Evolutionary conservation across 176 grass and related monocot species (phyloP), one percentile per base, ranked within the genome.

Genomic region (Alloteropsis semialata): DNA sequence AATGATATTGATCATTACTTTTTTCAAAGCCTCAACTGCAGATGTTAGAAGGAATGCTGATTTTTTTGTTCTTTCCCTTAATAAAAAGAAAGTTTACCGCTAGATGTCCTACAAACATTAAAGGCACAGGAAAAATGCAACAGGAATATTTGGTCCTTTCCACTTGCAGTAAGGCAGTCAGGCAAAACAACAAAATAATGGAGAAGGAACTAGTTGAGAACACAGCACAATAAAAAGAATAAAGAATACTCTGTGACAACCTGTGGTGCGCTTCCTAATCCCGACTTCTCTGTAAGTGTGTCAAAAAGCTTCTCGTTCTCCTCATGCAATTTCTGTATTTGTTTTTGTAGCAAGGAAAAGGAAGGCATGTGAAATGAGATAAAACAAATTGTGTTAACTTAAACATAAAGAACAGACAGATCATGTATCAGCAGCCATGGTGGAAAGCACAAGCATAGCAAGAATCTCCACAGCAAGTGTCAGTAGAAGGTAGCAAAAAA

Each of bases 221-320:
- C 28, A 75, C 14, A 87, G 21, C 9, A 33, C 64, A 72, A 65
- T 15, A 70, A 76, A 29, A 65, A 65, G 32, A 72, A 65, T 72
- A 70, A 72, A 77, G 38, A 50, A 60, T 65, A 84, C 82, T 74
- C 50, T 48, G 19, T 53, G 36, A 79, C 14, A 57, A 98, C 96
- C 96, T 92, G 86, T 28, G 87, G 86, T 33, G 89, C 77, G 66
- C 84, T 90, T 80, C 67, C 91, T 72, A 92, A 62, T 86, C 88
- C 76, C 18, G 96, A 88, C 80, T 95, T 98, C 68, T 95, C 96
- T 79, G 89, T 93, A 30, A 98, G 96, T 73, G 87, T 89, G 25
- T 92, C 89, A 80, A 93, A 95, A 46, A 98, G 89, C 81, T 95
- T 98, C 84, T 98, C 96, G 24, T 98, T 98, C 86, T 98, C 96